Conservation (phyloP, 2,329 filamentous ascomycete species). For the Lomentospora prolificans region DNA sequence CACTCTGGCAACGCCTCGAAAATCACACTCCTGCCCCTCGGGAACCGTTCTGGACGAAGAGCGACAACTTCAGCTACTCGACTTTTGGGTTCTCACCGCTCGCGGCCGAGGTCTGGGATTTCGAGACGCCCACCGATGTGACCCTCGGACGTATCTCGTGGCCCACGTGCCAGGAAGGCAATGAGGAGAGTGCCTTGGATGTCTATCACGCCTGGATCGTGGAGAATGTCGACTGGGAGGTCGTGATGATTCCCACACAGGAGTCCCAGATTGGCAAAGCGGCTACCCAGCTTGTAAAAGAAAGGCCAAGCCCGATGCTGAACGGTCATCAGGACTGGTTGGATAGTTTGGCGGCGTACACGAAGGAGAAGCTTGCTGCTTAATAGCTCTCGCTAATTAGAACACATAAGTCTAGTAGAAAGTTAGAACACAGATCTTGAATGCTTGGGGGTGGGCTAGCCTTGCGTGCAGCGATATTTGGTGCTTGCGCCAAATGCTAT, state of each 20-base stretch:
- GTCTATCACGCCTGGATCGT: conserved; percentile 20
- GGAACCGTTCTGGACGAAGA: conserved; percentile 16
- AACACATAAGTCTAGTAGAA: too few relatives aligned
- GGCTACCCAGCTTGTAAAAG: conserved; percentile 13
- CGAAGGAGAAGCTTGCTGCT: conserved; percentile 5
- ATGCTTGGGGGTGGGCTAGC: too few relatives aligned
- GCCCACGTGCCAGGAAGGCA: conserved; percentile 14
- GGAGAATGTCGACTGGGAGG: conserved; percentile 18
- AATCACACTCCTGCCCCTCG: conserved; percentile 17
- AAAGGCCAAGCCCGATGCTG: conserved; percentile 18
- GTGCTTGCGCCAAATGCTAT: too few relatives aligned
- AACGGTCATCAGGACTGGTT: conserved; percentile 21
- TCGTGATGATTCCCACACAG: conserved; percentile 19
- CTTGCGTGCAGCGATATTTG: too few relatives aligned
- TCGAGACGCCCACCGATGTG: conserved; percentile 11
- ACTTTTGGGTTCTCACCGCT: conserved; percentile 20
- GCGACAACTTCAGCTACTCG: conserved; percentile 18
- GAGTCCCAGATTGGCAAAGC: conserved; percentile 20
- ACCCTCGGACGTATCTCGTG: conserved; percentile 17
- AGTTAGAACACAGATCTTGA: too few relatives aligned
- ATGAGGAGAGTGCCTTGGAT: conserved; percentile 12
- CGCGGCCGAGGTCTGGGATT: conserved; percentile 16
- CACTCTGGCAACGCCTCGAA: conserved; percentile 18
- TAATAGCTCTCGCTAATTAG: too few relatives aligned
- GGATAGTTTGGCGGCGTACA: conserved; percentile 15